Conservation (phyloP, 2,329 filamentous ascomycete genomes). For the Ambrosiella cleistominuta region DNA sequence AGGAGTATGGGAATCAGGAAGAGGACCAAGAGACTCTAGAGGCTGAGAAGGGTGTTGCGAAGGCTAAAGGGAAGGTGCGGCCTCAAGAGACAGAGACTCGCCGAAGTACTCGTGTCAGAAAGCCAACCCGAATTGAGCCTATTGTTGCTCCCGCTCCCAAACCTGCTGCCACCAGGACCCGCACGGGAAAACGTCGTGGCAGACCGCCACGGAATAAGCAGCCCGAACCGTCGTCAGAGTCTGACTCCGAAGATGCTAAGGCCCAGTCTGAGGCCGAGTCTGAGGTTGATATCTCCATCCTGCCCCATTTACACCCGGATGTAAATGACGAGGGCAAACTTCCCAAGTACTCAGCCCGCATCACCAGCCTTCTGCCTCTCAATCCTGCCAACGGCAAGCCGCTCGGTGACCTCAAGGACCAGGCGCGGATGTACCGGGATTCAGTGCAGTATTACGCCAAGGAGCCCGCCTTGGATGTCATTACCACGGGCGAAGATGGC, state of each 20-base stretch:
- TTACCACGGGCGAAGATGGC: not conserved
- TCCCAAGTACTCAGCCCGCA: not conserved
- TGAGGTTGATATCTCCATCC: slow-evolving; percentile 1
- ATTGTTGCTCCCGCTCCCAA: not conserved
- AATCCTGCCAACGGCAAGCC: not conserved
- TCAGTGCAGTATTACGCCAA: not conserved
- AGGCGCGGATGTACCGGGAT: slow-evolving; percentile 11
- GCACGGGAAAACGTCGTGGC: not conserved
- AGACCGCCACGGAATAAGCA: not conserved
- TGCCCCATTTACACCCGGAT: slow-evolving; percentile 4
- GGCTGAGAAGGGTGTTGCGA: not conserved
- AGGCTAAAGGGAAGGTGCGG: not conserved
- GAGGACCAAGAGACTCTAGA: slow-evolving; percentile 3
- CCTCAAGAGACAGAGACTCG: not conserved
- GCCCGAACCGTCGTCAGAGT: not conserved
- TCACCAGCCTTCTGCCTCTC: slow-evolving; percentile 3
- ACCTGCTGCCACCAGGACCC: not conserved
- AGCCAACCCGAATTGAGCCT: not conserved
- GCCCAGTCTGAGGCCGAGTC: not conserved
- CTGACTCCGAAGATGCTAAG: not conserved
- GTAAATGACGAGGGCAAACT: not conserved
- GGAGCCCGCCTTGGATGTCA: slow-evolving; percentile 4
- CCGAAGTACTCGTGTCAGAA: not conserved
- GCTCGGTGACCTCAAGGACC: slow-evolving; percentile 6
- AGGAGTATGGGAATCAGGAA: not conserved